Conservation (phyloP, 2,329 filamentous ascomycete genomes). For the Pseudogymnoascus sp. region DNA sequence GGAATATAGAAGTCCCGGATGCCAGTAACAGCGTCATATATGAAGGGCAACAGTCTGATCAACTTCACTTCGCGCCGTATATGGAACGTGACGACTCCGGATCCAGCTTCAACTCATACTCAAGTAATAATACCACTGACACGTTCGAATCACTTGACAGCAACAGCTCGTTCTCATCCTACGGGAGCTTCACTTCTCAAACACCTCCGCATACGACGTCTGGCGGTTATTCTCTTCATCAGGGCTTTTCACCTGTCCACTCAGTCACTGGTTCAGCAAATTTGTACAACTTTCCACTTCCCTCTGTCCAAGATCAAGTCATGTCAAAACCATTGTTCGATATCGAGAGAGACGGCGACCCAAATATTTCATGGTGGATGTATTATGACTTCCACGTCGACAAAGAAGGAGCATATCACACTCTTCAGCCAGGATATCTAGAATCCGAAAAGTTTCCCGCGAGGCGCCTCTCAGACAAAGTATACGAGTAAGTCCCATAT, state of each 20-base stretch:
- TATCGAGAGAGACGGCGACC: slow-evolving; percentile 6
- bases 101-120: slow-evolving; percentile 5
- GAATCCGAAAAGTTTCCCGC: background rate
- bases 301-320: background rate
- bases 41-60: background rate
- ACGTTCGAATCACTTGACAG: background rate
- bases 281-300: background rate
- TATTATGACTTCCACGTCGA: slow-evolving; percentile 10
- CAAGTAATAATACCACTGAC: background rate
- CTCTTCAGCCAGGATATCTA: slow-evolving; percentile 5
- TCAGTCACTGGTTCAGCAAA: background rate
- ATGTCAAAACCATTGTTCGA: slow-evolving; percentile 6
- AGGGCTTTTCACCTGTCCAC: background rate
- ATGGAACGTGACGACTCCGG: slow-evolving; percentile 7
- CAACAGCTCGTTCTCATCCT: slow-evolving; percentile 3
- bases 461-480: background rate
- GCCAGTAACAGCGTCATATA: background rate
- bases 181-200: background rate
- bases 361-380: slow-evolving; percentile 13
- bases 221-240: background rate
- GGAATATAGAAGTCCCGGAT: background rate
- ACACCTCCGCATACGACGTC: background rate
- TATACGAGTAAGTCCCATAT: background rate
- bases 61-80: background rate
- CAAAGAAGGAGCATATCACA: slow-evolving; percentile 5